phyloP scores from a whole-genome alignment of 2,329 filamentous ascomycete species.

The Ascochyta rabiei region DNA sequence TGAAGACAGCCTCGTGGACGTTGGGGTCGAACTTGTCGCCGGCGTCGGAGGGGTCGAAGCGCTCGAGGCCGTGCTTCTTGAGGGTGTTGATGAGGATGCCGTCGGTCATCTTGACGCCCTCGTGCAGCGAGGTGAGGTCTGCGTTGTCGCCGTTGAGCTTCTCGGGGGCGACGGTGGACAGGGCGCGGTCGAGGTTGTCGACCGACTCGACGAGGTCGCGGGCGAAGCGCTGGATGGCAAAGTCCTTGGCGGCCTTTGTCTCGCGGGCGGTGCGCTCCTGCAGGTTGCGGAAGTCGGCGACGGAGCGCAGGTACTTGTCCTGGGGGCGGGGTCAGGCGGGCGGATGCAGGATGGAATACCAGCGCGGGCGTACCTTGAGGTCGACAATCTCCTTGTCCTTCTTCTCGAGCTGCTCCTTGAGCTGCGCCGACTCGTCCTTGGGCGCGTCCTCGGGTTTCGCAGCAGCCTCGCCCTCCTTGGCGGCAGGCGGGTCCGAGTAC shows the following conservation, averaged over 20 bases:
- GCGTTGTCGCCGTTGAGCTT: constrained; percentile 71
- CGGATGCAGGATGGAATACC: neutral
- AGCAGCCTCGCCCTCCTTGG: constrained; percentile 47
- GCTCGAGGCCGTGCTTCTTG: constrained; percentile 91
- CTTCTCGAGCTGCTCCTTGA: constrained; percentile 71
- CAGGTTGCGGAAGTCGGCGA: constrained; percentile 97
- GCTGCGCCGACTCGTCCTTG: constrained; percentile 35
- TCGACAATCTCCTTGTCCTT: constrained; percentile 77
- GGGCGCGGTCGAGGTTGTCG: constrained; percentile 95
- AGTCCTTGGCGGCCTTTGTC: constrained; percentile 83
- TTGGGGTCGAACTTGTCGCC: constrained; percentile 95
- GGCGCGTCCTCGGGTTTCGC: constrained; percentile 55
- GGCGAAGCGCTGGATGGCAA: constrained; percentile 92
- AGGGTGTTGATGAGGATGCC: constrained; percentile 83
- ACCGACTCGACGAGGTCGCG: constrained; percentile 93
- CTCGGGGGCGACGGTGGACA: constrained; percentile 76
- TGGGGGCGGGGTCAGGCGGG: constrained; percentile 47
- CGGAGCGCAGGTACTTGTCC: constrained; percentile 93
- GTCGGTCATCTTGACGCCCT: constrained; percentile 96
- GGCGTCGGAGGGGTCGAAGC: constrained; percentile 74
- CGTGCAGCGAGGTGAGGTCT: constrained; percentile 80
- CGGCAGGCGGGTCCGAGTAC: constrained; percentile 57
- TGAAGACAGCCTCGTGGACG: constrained; percentile 94
- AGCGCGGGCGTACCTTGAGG: constrained; percentile 71
- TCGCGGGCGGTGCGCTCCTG: constrained; percentile 94